Conservation (phyloP, 2,329 filamentous ascomycete genomes). For the Scolecobasidium constrictum region DNA sequence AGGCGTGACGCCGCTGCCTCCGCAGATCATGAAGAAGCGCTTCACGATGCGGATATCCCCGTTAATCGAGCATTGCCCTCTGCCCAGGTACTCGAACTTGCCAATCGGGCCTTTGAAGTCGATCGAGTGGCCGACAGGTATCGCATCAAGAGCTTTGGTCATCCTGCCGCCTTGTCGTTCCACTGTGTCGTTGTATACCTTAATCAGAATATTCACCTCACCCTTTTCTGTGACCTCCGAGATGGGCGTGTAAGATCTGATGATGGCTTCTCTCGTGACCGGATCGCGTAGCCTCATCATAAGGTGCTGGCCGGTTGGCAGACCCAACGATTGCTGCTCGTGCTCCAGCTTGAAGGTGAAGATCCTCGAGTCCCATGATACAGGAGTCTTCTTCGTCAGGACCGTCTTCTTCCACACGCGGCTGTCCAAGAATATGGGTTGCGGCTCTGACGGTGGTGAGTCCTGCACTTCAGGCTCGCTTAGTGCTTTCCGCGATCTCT, state of each 20-base stretch:
- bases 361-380: conserved; percentile 70
- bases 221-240: conserved; percentile 53
- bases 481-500: conserved; percentile 45
- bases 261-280: conserved; percentile 58
- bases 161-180: conserved; percentile 60
- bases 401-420: conserved; percentile 64
- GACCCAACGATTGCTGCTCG: conserved; percentile 55
- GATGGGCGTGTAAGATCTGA: conserved; percentile 79
- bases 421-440: conserved; percentile 57
- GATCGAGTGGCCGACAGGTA: conserved; percentile 61
- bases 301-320: conserved; percentile 78
- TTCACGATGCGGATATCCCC: conserved; percentile 46
- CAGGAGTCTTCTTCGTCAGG: conserved; percentile 53
- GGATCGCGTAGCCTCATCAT: conserved; percentile 73
- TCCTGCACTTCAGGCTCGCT: conserved; percentile 32
- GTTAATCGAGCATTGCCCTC: conserved; percentile 52
- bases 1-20: conserved; percentile 83
- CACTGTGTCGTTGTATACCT: conserved; percentile 60
- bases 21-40: conserved; percentile 77
- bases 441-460: conserved; percentile 31
- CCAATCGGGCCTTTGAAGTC: conserved; percentile 86
- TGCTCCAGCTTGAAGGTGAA: conserved; percentile 75
- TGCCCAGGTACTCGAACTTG: conserved; percentile 68
- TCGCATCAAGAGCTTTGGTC: conserved; percentile 65
- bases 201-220: conserved; percentile 64